phyloP scores from a whole-genome alignment of 495 filamentous ascomycete genomes.

The Aeminium ludgeri region DNA sequence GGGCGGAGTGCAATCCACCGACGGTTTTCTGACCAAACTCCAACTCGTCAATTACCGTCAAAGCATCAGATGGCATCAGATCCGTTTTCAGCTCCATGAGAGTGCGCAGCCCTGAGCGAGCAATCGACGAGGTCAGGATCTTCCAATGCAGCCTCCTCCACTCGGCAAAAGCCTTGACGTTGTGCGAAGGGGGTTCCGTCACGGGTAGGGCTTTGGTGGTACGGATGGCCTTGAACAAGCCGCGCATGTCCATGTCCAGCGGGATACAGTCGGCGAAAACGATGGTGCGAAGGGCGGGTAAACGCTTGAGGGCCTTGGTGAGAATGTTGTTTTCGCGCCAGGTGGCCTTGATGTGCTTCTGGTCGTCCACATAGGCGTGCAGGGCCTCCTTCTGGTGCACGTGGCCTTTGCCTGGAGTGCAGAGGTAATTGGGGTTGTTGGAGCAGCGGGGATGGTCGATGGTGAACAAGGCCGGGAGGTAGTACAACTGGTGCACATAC shows the following conservation, averaged over 20 bases:
- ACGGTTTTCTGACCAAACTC: neutral
- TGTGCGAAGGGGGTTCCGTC: neutral
- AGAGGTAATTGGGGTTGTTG: slow-evolving; percentile 1
- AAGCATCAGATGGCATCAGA: neutral
- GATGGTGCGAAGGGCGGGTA: slow-evolving; percentile 1
- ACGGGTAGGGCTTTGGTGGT: neutral
- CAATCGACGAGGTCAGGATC: neutral
- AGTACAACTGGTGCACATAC: slow-evolving; percentile 6
- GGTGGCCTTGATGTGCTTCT: slow-evolving; percentile 4
- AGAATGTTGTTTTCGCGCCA: slow-evolving; percentile 4
- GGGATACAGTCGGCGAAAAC: neutral
- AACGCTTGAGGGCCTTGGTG: slow-evolving; percentile 3
- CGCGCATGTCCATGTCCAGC: neutral
- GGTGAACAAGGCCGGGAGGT: slow-evolving; percentile 7
- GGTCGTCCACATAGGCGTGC: slow-evolving; percentile 4
- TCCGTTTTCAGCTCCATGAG: neutral
- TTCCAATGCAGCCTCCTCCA: neutral
- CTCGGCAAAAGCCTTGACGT: neutral
- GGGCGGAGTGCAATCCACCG: neutral
- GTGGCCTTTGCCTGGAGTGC: slow-evolving; percentile 2
- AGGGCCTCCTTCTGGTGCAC: slow-evolving; percentile 5
- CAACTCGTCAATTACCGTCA: slow-evolving; percentile 1
- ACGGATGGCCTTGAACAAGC: neutral
- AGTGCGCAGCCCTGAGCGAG: neutral
- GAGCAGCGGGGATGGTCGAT: slow-evolving; percentile 4